These are phyloP conservation scores for Colletotrichum siamense DNA, from an alignment of 2,329 filamentous ascomycete species.

Conservation along the genomic window DNA sequence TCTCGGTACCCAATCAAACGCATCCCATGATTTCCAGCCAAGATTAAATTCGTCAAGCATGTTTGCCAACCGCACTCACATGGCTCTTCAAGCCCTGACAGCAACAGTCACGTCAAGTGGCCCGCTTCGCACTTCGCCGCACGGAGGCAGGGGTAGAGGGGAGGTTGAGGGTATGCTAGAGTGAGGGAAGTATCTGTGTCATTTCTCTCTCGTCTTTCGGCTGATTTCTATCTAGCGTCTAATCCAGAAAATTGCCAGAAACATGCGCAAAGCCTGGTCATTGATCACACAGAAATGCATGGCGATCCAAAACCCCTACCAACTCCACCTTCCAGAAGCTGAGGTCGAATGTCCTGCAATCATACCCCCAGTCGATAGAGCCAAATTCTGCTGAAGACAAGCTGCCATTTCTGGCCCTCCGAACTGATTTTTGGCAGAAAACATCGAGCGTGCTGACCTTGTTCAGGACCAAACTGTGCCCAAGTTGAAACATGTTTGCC, in stretches of 20 bases:
- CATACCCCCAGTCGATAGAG: neutral
- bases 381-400: neutral
- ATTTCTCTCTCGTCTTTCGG: neutral
- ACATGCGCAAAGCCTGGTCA: neutral
- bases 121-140: neutral
- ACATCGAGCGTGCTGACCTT: neutral
- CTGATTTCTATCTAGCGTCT: neutral
- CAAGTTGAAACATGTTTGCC: neutral
- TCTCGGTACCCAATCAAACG: slow-evolving; percentile 10
- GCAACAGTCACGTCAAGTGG: neutral
- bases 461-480: neutral
- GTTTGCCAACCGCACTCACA: neutral
- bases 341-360: neutral
- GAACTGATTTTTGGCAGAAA: neutral
- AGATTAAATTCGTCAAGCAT: neutral
- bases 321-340: neutral
- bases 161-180: neutral
- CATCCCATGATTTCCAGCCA: neutral
- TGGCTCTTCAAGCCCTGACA: neutral
- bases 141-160: neutral
- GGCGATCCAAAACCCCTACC: neutral
- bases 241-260: neutral
- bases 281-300: neutral
- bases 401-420: neutral
- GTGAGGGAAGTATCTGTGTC: neutral